These are phyloP conservation scores for Candida maris DNA, from an alignment of 805 yeast genomes.

Conservation along the genomic window DNA sequence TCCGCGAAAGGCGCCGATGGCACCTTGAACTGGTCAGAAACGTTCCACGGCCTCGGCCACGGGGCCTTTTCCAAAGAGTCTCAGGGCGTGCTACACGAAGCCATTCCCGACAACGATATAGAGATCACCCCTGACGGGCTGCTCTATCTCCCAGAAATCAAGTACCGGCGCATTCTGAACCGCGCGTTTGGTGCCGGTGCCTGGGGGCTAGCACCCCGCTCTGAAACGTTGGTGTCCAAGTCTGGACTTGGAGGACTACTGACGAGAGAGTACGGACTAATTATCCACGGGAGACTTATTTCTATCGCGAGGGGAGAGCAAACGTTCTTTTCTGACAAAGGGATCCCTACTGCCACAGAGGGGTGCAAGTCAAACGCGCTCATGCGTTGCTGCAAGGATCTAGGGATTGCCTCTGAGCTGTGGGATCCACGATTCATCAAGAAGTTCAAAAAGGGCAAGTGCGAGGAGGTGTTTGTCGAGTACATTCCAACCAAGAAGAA, in stretches of 20 bases:
- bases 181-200: constrained; percentile 97
- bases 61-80: constrained; percentile 66
- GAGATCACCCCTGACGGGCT: constrained; percentile 97
- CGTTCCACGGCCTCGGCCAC: constrained; percentile 82
- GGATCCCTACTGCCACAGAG: constrained; percentile 92
- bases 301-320: constrained; percentile 95
- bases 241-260: constrained; percentile 40
- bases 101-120: constrained; percentile 66
- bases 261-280: constrained; percentile 85
- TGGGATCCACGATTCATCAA: constrained; percentile 96
- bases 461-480: constrained; percentile 84
- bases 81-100: constrained; percentile 56
- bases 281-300: constrained; percentile 84
- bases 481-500: constrained; percentile 77
- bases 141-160: constrained; percentile 89
- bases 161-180: constrained; percentile 85
- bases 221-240: constrained; percentile 74
- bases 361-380: constrained; percentile 96
- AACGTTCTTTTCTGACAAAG: constrained; percentile 80
- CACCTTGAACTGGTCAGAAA: constrained; percentile 71
- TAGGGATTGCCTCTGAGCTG: constrained; percentile 93
- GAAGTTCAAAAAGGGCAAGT: constrained; percentile 54
- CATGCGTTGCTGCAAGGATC: constrained; percentile 97
- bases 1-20: constrained; percentile 14
- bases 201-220: constrained; percentile 95